phyloP scores from a whole-genome alignment of 345 rosid genomes.

The Excoecaria agallocha region DNA sequence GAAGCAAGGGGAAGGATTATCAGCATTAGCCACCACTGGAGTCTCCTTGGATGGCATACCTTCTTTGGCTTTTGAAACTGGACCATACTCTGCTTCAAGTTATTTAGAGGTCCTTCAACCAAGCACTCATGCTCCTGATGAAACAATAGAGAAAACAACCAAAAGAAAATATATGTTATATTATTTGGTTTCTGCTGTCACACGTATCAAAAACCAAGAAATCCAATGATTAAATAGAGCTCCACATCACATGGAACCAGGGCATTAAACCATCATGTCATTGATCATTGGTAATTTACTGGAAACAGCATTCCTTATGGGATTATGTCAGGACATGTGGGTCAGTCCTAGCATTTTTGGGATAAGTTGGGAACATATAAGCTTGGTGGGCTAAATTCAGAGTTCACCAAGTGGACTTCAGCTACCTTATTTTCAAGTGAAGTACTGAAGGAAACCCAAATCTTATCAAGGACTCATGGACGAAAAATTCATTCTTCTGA shows the following conservation, averaged over 20 bases:
- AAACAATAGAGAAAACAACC: constrained; percentile 9
- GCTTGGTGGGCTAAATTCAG: neutral
- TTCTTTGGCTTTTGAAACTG: constrained; percentile 99
- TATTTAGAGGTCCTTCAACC: constrained; percentile 98
- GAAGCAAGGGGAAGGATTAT: constrained; percentile 8
- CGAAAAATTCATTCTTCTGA: neutral
- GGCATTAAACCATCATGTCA: neutral
- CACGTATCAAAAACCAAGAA: neutral
- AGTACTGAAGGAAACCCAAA: neutral
- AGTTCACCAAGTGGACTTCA: neutral
- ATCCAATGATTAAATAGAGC: neutral
- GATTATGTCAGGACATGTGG: neutral
- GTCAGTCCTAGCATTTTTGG: neutral
- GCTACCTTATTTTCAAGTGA: neutral
- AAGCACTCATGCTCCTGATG: constrained; percentile 90
- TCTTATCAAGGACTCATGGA: neutral
- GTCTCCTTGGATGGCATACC: constrained; percentile 36
- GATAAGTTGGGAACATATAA: neutral
- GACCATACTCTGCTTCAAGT: constrained; percentile 98
- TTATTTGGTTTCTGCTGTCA: neutral
- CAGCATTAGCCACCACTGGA: neutral
- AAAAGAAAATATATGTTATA: neutral
- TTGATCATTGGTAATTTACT: neutral
- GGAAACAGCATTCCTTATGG: neutral
- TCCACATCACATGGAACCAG: neutral